Conservation (phyloP, 2,329 filamentous ascomycete species). For the Fusarium sp. region DNA sequence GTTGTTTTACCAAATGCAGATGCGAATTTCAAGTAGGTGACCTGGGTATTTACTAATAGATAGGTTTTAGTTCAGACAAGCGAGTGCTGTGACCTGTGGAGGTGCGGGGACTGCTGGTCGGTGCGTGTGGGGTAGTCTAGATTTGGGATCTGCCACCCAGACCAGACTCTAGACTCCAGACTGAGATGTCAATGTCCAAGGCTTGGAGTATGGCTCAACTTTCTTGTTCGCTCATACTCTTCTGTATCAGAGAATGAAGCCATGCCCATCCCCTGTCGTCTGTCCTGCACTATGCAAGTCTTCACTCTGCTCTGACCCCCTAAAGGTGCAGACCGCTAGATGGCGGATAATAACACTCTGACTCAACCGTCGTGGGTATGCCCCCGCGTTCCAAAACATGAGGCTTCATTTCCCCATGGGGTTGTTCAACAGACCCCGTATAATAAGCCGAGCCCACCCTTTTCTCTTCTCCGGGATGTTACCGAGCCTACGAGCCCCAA, state of each 20-base stretch:
- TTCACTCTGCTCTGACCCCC: constrained; percentile 20
- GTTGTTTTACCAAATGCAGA: constrained; percentile 17
- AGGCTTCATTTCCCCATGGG: constrained; percentile 43
- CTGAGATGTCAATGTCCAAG: neutral
- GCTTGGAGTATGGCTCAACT: neutral
- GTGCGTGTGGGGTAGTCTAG: constrained; percentile 48
- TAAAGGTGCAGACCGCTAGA: constrained; percentile 32
- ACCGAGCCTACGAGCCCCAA: constrained; percentile 9
- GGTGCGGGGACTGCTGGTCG: constrained; percentile 46
- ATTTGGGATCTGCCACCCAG: constrained; percentile 37
- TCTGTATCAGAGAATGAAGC: constrained; percentile 39
- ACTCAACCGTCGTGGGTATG: constrained; percentile 23
- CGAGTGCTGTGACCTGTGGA: constrained; percentile 41
- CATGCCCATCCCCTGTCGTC: constrained; percentile 6
- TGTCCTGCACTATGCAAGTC: constrained; percentile 7
- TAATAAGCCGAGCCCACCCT: constrained; percentile 43
- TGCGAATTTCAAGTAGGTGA: constrained; percentile 7
- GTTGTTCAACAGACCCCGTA: constrained; percentile 20
- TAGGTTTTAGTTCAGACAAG: constrained; percentile 28
- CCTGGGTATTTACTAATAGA: constrained; percentile 20
- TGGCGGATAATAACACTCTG: constrained; percentile 10
- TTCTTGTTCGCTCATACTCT: constrained; percentile 3
- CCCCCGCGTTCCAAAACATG: constrained; percentile 30
- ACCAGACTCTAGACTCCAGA: constrained; percentile 9
- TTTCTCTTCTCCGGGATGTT: constrained; percentile 27